Base-by-base conservation (phyloP, 2,329 filamentous ascomycete species). In the Orbilia blumenaviensis region DNA sequence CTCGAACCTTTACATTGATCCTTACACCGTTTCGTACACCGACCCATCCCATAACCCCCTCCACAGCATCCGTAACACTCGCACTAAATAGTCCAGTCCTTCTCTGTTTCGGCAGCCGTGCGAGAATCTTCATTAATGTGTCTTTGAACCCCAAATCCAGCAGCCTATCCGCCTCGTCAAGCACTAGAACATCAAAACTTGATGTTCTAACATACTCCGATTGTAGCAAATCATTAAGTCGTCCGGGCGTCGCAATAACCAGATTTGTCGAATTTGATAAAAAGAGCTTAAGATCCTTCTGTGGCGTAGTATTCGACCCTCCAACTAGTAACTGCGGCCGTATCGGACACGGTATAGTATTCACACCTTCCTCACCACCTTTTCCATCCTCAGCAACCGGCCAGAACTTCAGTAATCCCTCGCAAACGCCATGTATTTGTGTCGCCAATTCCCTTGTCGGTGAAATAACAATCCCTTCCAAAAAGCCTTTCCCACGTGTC, bases 51-150 rank as follows among this genome's bases (percentile, higher is more conserved):
- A 99, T 91, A 81, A 97, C 92, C 78, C 94, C 90, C 0, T 80
- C 78, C 16, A 99, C 92, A 1, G 95, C 95, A 81, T 98, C 95
- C 80, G 91, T 95, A n/a, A 99, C 92, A 80, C 92, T 96, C 10
- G 95, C 95, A 81, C 93, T 97, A 84, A 98, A 99, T 0, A 99
- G 85, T 0, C 95, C 95, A 0, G 95, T 99, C 56, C 95, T 88
- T 61, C 95, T 87, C 82, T 99, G 95, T 81, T 99, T 99, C 0
- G 95, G 95, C 4, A 99, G 84, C 14, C 91, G 88, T 0, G 89
- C 88, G 21, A 99, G 84, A 42, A 98, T 97, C 66, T 89, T 92
- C 79, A 95, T 92, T 27, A 99, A 84, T 79, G 97, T 93, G 67
- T 92, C 90, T 82, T 96, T 95, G 84, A 99, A 98, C 4, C 96